These are phyloP conservation scores for Pulveroboletus sp. DNA, from an alignment of 768 basidiomycete species.

Conservation along the genomic window DNA sequence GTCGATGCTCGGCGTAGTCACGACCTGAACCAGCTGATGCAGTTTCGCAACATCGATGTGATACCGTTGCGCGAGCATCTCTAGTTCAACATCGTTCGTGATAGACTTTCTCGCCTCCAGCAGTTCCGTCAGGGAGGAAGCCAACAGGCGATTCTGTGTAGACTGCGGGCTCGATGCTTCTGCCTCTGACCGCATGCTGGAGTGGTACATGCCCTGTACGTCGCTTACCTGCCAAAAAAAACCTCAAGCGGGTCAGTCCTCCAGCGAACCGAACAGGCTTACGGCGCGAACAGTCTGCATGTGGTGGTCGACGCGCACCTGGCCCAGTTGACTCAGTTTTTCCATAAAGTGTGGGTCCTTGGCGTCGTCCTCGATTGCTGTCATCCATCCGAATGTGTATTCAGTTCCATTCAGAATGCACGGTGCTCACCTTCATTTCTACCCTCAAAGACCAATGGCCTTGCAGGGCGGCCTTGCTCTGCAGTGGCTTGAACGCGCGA, in stretches of 20 bases:
- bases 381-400: neutral
- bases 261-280: conserved; percentile 15
- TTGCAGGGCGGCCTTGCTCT: conserved; percentile 12
- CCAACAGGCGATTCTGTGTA: conserved; percentile 54
- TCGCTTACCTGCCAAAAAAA: conserved; percentile 18
- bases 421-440: conserved; percentile 44
- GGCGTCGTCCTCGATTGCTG: conserved; percentile 64
- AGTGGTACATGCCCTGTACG: conserved; percentile 47
- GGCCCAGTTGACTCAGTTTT: conserved; percentile 63
- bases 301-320: conserved; percentile 68
- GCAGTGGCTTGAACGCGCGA: conserved; percentile 31
- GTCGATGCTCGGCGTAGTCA: conserved; percentile 66
- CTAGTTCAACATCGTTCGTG: conserved; percentile 40
- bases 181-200: conserved; percentile 53
- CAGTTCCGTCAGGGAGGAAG: conserved; percentile 50
- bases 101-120: conserved; percentile 61
- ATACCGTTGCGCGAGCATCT: conserved; percentile 51
- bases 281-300: conserved; percentile 51
- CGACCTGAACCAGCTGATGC: conserved; percentile 48
- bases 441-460: conserved; percentile 46
- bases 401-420: neutral
- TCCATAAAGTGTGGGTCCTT: conserved; percentile 69
- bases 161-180: conserved; percentile 44
- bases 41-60: conserved; percentile 53
- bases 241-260: neutral